Evolutionary conservation across 106 monocot species (phyloP).

Genomic region (Phalaenopsis aphrodite): DNA sequence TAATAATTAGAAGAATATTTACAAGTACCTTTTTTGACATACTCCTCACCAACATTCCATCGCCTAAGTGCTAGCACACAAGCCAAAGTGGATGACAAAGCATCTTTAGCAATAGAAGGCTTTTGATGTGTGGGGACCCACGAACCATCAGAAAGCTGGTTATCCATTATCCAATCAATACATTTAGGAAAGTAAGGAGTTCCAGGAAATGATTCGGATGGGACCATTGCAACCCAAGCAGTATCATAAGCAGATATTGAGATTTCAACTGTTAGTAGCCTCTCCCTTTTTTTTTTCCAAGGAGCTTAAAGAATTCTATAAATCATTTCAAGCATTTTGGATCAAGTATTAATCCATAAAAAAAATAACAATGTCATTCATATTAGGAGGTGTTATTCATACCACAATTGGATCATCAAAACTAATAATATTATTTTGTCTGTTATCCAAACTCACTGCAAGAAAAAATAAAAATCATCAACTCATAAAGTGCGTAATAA

Average conservation of each 20-base stretch:
- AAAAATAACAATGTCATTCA: not conserved
- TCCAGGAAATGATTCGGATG: conserved; percentile 29
- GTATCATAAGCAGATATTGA: conserved; percentile 72
- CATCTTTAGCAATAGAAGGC: conserved; percentile 41
- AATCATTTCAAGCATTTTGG: conserved; percentile 4
- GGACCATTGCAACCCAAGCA: conserved; percentile 96
- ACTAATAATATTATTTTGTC: not conserved
- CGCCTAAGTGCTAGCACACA: conserved; percentile 68
- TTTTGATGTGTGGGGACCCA: conserved; percentile 40
- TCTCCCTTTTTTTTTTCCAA: conserved; percentile 42
- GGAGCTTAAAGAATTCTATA: conserved; percentile 18
- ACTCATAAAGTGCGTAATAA: not conserved
- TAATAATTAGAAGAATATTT: not conserved
- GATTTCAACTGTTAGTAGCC: conserved; percentile 27
- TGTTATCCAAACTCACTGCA: not conserved
- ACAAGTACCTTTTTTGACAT: conserved; percentile 52
- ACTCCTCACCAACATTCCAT: conserved; percentile 74
- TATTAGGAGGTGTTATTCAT: not conserved
- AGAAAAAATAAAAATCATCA: not conserved
- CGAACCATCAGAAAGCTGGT: conserved; percentile 72
- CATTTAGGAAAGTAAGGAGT: conserved; percentile 76
- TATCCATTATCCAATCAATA: conserved; percentile 76
- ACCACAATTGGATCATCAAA: not conserved
- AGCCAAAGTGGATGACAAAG: conserved; percentile 69
- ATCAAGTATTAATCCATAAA: not conserved